Conservation (phyloP, 257 asterid genomes). For the Solanum clarkiae region DNA sequence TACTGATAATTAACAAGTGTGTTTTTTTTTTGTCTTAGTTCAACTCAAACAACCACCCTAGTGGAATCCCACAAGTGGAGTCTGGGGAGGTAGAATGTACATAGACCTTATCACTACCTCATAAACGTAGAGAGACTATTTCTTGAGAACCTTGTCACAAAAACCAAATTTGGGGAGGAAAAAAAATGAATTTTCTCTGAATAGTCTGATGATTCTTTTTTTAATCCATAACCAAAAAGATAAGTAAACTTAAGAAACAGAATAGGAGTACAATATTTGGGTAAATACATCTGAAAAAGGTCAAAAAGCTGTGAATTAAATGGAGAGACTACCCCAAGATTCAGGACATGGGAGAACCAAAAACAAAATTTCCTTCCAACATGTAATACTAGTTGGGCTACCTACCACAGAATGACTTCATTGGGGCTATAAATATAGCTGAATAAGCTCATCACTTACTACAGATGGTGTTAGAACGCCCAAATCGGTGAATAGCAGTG, state of each 20-base stretch:
- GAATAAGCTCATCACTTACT: slow-evolving; percentile 19
- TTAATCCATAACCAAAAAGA: background rate
- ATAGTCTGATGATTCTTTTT: background rate
- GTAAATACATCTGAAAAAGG: background rate
- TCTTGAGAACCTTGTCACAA: too few species aligned
- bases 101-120: too few species aligned
- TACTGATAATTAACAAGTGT: too few species aligned
- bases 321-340: background rate
- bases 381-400: background rate
- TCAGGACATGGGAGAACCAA: background rate
- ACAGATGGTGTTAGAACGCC: slow-evolving; percentile 93
- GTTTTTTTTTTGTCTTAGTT: too few species aligned
- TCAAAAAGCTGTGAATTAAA: background rate
- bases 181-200: background rate
- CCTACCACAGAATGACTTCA: background rate
- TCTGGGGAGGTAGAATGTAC: too few species aligned
- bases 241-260: background rate
- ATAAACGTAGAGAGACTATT: fast-evolving
- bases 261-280: background rate
- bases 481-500: slow-evolving; percentile 74
- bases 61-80: too few species aligned
- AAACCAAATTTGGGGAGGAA: too few species aligned
- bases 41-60: too few species aligned
- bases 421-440: background rate
- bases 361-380: background rate